Evolutionary conservation across 768 basidiomycete genomes (phyloP).

Genomic region (Sarcodon sp.): DNA sequence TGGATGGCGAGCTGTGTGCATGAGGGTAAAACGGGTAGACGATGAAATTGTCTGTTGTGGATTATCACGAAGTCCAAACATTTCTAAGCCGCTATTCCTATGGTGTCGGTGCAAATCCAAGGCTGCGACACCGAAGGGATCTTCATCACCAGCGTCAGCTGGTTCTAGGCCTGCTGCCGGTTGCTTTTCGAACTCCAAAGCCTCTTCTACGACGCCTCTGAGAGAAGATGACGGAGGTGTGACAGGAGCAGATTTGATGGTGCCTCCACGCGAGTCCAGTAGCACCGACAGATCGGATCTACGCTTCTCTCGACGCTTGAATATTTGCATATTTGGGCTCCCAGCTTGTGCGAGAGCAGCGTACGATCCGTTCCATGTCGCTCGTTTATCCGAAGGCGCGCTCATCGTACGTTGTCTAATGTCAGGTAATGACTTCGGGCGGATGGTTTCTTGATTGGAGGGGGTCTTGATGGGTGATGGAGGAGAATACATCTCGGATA

Average conservation of each 20-base stretch:
- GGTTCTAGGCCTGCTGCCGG: background rate
- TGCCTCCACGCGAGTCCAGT: conserved; percentile 16
- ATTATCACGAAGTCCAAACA: conserved; percentile 21
- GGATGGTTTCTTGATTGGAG: conserved; percentile 18
- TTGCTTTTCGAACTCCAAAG: conserved; percentile 15
- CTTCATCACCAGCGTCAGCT: conserved; percentile 12
- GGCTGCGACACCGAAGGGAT: conserved; percentile 49
- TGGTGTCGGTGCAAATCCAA: conserved; percentile 46
- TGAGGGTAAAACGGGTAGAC: conserved; percentile 48
- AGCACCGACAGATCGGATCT: conserved; percentile 41
- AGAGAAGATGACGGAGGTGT: conserved; percentile 14
- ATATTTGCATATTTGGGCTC: conserved; percentile 29
- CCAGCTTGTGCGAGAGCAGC: conserved; percentile 33
- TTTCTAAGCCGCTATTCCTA: conserved; percentile 33
- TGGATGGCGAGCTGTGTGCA: conserved; percentile 50
- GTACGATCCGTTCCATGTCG: conserved; percentile 69
- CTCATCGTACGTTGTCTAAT: conserved; percentile 14
- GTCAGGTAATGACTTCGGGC: conserved; percentile 31
- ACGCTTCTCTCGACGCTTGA: conserved; percentile 34
- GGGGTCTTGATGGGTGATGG: conserved; percentile 37
- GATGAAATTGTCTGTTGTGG: conserved; percentile 11
- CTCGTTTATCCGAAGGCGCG: conserved; percentile 34
- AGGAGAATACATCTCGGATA: conserved; percentile 84
- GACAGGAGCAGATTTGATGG: conserved; percentile 25
- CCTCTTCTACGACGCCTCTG: conserved; percentile 27